phyloP scores from a whole-genome alignment of 768 basidiomycete genomes.

The Boletus pseudo-olivaceus region DNA sequence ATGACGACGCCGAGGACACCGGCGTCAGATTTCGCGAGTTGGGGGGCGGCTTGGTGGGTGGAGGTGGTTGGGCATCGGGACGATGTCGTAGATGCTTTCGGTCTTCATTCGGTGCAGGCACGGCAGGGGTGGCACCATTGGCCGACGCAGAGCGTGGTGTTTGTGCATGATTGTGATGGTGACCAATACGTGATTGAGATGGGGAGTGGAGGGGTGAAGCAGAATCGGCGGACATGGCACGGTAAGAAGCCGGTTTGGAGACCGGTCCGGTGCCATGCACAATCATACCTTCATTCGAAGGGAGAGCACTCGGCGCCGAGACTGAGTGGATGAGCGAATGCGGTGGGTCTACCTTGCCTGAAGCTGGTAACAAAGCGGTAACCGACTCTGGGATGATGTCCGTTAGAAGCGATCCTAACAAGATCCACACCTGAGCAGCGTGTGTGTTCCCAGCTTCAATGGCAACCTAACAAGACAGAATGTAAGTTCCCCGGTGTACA shows the following conservation, averaged over 20 bases:
- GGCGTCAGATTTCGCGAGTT: constrained; percentile 52
- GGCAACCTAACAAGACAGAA: constrained; percentile 47
- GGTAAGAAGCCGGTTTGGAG: constrained; percentile 25
- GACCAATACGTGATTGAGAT: constrained; percentile 20
- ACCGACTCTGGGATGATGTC: constrained; percentile 42
- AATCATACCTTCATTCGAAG: constrained; percentile 18
- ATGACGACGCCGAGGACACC: constrained; percentile 54
- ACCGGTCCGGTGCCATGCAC: constrained; percentile 6
- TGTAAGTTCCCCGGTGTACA: background rate
- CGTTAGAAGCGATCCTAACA: constrained; percentile 55
- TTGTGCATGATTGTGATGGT: constrained; percentile 5
- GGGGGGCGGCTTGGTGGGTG: constrained; percentile 28
- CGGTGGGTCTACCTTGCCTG: constrained; percentile 17
- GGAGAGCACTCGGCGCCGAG: constrained; percentile 43
- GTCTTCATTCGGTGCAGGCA: constrained; percentile 22
- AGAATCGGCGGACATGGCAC: constrained; percentile 26
- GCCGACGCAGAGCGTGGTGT: constrained; percentile 17
- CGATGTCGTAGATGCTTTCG: constrained; percentile 21
- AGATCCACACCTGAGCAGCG: constrained; percentile 64
- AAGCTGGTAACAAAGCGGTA: constrained; percentile 24
- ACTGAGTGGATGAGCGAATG: constrained; percentile 34
- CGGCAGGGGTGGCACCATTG: constrained; percentile 18
- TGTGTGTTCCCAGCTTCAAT: constrained; percentile 51
- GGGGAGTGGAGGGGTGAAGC: constrained; percentile 21
- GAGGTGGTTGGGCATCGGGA: constrained; percentile 14